A percentile compares a stretch with the other conserved stretches of the same genome.
Evolutionary conservation across 2,329 filamentous ascomycete species (phyloP).

Genomic region (Ophiostoma novo-ulmi): DNA sequence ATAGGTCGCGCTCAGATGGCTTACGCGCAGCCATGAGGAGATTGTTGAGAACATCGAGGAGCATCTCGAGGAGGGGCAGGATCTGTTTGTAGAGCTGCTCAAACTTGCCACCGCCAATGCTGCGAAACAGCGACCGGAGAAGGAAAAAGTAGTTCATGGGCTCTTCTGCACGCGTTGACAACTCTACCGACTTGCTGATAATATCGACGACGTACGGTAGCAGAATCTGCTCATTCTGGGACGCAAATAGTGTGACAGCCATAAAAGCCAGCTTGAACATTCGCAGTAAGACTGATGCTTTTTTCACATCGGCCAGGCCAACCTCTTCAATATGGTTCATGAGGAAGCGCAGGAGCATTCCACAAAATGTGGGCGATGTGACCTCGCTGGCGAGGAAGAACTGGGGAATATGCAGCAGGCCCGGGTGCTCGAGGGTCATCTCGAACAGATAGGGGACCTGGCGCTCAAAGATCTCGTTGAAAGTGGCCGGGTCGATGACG

Average conservation of each 20-base stretch:
- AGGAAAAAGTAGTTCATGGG: conserved; percentile 99
- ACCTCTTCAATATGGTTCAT: conserved; percentile 97
- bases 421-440: conserved; percentile 95
- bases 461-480: conserved; percentile 96
- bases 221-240: conserved; percentile 91
- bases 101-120: conserved; percentile 94
- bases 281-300: conserved; percentile 84
- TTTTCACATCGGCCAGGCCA: conserved; percentile 83
- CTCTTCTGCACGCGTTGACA: conserved; percentile 91
- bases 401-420: conserved; percentile 89
- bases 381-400: conserved; percentile 99
- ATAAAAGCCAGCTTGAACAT: conserved; percentile 99
- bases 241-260: conserved; percentile 93
- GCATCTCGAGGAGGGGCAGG: conserved; percentile 89
- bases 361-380: conserved; percentile 93
- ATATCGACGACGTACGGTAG: conserved; percentile 96
- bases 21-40: conserved; percentile 85
- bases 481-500: conserved; percentile 94
- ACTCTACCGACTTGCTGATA: conserved; percentile 92
- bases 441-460: conserved; percentile 96
- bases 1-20: conserved; percentile 85
- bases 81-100: conserved; percentile 99
- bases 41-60: conserved; percentile 94
- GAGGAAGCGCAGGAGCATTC: conserved; percentile 94
- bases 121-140: conserved; percentile 84